phyloP scores from a whole-genome alignment of 148 eudicot species.

The Cornus controversa region DNA sequence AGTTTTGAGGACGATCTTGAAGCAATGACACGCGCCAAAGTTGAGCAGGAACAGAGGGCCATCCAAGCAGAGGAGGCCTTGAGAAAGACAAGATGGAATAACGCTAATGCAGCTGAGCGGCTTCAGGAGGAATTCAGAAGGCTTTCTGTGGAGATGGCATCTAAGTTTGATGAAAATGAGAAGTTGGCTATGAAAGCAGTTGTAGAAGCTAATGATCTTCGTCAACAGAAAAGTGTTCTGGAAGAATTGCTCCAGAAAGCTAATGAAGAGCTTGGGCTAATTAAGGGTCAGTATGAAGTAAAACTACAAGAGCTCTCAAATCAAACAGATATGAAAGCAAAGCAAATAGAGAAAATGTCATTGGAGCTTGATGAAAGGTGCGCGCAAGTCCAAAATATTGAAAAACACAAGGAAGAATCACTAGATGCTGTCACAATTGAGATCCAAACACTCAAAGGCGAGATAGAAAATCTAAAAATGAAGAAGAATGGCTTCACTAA shows the following conservation, averaged over 20 bases:
- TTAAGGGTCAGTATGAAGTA: slow-evolving; percentile 36
- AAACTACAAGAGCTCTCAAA: slow-evolving; percentile 44
- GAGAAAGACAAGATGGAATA: slow-evolving; percentile 46
- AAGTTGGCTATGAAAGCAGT: slow-evolving; percentile 43
- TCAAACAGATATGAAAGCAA: slow-evolving; percentile 38
- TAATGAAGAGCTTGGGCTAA: slow-evolving; percentile 42
- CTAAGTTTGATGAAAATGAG: slow-evolving; percentile 70
- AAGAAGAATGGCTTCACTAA: slow-evolving; percentile 32
- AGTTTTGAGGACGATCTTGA: slow-evolving; percentile 59
- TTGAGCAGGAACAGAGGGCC: slow-evolving; percentile 66
- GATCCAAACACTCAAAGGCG: slow-evolving; percentile 40
- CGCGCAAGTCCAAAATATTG: slow-evolving; percentile 25
- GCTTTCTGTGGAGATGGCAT: slow-evolving; percentile 56
- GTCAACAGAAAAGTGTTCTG: slow-evolving; percentile 36
- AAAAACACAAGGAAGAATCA: slow-evolving; percentile 32
- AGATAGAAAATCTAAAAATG: slow-evolving; percentile 54
- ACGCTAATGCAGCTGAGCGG: slow-evolving; percentile 52
- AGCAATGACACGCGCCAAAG: slow-evolving; percentile 39
- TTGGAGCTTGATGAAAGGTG: slow-evolving; percentile 37
- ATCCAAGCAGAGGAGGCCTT: slow-evolving; percentile 70
- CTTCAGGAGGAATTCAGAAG: slow-evolving; percentile 67
- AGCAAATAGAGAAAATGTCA: slow-evolving; percentile 37
- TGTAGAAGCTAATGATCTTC: slow-evolving; percentile 57
- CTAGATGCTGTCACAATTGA: slow-evolving; percentile 39
- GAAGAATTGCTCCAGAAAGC: slow-evolving; percentile 62